phyloP scores from a whole-genome alignment of 1,284 basidiomycete genomes.

The Neonothopanus nambi region DNA sequence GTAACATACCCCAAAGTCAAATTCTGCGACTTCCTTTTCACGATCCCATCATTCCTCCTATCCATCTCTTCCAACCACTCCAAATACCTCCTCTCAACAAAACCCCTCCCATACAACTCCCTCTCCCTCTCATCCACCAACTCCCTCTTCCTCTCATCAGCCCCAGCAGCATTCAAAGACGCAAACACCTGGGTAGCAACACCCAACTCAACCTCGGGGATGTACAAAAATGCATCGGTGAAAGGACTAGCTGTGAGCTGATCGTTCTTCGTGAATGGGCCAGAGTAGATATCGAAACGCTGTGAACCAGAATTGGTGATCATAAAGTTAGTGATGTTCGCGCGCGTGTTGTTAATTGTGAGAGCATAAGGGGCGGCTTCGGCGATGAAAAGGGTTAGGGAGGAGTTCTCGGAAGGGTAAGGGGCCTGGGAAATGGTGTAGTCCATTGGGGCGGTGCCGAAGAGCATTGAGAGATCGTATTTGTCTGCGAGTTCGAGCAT shows the following conservation, averaged over 20 bases:
- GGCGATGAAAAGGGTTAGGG: conserved; percentile 40
- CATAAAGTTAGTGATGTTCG: conserved; percentile 62
- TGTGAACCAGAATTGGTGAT: conserved; percentile 75
- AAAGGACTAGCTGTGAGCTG: conserved; percentile 74
- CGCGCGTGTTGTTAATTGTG: conserved; percentile 60
- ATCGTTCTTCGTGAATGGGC: conserved; percentile 78
- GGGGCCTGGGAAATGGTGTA: conserved; percentile 65
- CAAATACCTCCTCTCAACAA: conserved; percentile 52
- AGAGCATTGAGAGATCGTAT: conserved; percentile 56
- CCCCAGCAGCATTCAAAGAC: conserved; percentile 50
- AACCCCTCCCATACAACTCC: conserved; percentile 48
- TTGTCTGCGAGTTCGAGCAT: conserved; percentile 49
- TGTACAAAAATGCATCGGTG: conserved; percentile 57
- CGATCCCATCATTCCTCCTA: conserved; percentile 29
- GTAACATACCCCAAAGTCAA: conserved; percentile 77
- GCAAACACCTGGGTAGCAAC: conserved; percentile 56
- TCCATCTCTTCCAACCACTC: conserved; percentile 61
- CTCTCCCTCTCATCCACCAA: conserved; percentile 29
- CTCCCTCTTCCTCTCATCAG: conserved; percentile 27
- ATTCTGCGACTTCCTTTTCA: conserved; percentile 41
- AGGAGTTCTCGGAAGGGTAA: conserved; percentile 65
- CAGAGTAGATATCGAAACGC: conserved; percentile 71
- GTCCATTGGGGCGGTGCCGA: conserved; percentile 74
- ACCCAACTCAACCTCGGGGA: conserved; percentile 49
- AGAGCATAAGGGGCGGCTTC: conserved; percentile 59